Base-by-base conservation (phyloP, 148 eudicot species). In the Rhododendron kiyosumense region DNA sequence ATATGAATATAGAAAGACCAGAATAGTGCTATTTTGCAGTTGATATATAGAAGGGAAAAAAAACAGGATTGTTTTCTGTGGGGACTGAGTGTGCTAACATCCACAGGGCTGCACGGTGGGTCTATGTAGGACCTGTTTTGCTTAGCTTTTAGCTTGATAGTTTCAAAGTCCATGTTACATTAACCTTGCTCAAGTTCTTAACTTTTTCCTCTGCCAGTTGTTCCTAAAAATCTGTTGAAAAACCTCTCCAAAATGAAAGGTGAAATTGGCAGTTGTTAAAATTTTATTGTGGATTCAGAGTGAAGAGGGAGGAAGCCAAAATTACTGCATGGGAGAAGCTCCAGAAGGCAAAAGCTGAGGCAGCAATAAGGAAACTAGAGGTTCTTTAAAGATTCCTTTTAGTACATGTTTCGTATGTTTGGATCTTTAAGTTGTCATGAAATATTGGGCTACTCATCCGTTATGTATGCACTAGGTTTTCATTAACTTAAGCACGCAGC, bases 271-370 rank as follows among this genome's bases (percentile, higher is more conserved):
- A 57, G 32, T 51, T 57, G 32, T 15, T 12, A 41, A 71, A 17
- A 3, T 1, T 74, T 74, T 30, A 24, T 71, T 46, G 32, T 57
- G 45, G 51, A 80, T 87, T 49, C 90, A 96, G 99, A 89, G 67
- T 87, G 32, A 92, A 90, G 88, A 92, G 97, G 86, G 97, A 96
- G 78, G 99, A 95, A 90, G 96, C 98, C 84, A 96, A 92, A 87
- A 96, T 96, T 79, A 88, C 88, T 88, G 99, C 99, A 77, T 96
- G 99, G 99, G 99, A 96, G 88, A 96, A 95, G 87, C 92, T 95
- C 87, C 98, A 96, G 90, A 93, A 92, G 90, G 97, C 99, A 84
- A 96, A 95, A 91, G 99, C 99, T 82, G 99, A 96, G 91, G 97
- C 98, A 80, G 93, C 97, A 22, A 94, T 96, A 75, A 86, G 94